Base-by-base conservation (phyloP, 2,329 filamentous ascomycete species). In the Neonectria hederae region DNA sequence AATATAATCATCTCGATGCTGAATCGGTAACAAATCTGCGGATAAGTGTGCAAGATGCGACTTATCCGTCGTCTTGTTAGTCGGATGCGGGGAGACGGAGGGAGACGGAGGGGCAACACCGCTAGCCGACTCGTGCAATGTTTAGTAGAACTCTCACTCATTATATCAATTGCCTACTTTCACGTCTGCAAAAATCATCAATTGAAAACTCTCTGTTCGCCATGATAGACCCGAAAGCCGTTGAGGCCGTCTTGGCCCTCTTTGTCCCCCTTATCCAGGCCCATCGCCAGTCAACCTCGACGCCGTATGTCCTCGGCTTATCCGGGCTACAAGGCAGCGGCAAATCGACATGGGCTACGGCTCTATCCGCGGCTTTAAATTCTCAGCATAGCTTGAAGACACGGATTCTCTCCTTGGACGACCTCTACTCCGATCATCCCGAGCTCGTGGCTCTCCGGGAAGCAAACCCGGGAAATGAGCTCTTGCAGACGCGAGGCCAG, bases 271-370 rank as follows among this genome's bases (percentile, higher is more conserved):
- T 46, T 3, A 66, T 73, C 1, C 61, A 65, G 4, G 28, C 32
- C 3, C 71, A 73, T 30, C 61, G 24, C 3, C 19, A 69, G 21
- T 59, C 42, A 13, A 48, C 63, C 8, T 19, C 63, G 5, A 65
- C 59, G 5, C 69, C 70, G 2, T 74, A 69, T 11, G 55, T 74
- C 1, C 54, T 74, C 0, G 72, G 72, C 1, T 52, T 74, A 21
- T 74, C 72, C 1, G 72, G 72, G 0, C 57, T 74, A 1, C 72
- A 74, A 53, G 72, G 72, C 10, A 74, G 72, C 26, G 72, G 72
- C 2, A 74, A 74, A 19, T 74, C 72, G 11, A 74, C 72, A 62
- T 74, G 72, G 72, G 72, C 72, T 11, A 59, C 53, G 26, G 70
- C 69, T 38, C 54, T 74, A 0, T 70, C 71, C 0, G n/a, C 62